Evolutionary conservation across 148 eudicot species (phyloP), one percentile per base, ranked within the genome.

Genomic region (Hydrangea macrophylla): DNA sequence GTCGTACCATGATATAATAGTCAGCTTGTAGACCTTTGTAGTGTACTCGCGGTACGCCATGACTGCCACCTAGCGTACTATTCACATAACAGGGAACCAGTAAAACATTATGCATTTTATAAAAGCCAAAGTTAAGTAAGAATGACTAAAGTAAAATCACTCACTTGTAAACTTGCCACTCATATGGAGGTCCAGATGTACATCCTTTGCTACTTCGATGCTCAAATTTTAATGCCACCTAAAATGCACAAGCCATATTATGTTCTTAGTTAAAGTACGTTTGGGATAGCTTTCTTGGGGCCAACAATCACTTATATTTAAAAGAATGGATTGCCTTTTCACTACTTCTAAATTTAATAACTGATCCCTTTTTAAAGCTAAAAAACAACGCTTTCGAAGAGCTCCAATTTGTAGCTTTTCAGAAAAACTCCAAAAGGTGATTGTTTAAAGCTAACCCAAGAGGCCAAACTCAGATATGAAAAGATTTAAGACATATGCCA

Each of bases 151-250:
- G 1, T 30, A 67, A 28, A 22, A 32, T n/a, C 55, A 69, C 96
- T 60, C 81, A 90, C 96, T 75, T 85, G 87, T 90, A 90, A 58
- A 90, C 96, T 75, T 83, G 85, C 96, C 96, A 90, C 70, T 90
- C 96, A 55, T 78, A 73, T 35, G 96, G 92, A 17, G 96, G 90
- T 22, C 92, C 90, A 78, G 80, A 79, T 61, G 67, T 82, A 72
- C 96, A 90, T 48, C 96, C 96, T 75, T 85, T 90, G 76, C 96
- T 87, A 64, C 71, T 87, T 59, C 82, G 79, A 75, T 90, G 96
- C 78, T 90, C 96, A 77, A 90, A 85, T 68, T 90, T 90, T 33
- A 90, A 68, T n/a, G 96, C 96, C 44, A 90, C 92, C 96, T 89
- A 70, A 17, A 39, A 57, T 33, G 61, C 17, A 55, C 40, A 68